phyloP scores from a whole-genome alignment of 73 alveolate species.

The Paramecium octaurelia region DNA sequence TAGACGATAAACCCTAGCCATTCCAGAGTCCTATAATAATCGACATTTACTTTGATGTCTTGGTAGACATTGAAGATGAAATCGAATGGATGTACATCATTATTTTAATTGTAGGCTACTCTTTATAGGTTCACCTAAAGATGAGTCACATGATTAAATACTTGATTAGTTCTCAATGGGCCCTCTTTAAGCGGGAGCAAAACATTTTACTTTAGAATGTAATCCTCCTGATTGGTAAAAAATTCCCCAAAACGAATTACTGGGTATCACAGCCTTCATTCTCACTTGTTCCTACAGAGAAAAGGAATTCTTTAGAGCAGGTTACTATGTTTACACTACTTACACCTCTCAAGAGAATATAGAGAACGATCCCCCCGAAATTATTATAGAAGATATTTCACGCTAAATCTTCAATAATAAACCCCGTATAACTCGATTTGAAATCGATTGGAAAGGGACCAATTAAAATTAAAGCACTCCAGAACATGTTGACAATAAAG shows the following conservation, averaged over 20 bases:
- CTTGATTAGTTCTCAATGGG: slow-evolving; percentile 93
- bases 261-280: slow-evolving; percentile 97
- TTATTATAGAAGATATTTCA: slow-evolving; percentile 76
- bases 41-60: slow-evolving; percentile 90
- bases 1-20: slow-evolving; percentile 80
- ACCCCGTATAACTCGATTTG: slow-evolving; percentile 96
- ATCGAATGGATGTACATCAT: slow-evolving; percentile 82
- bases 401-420: slow-evolving; percentile 87
- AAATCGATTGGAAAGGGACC: slow-evolving; percentile 82
- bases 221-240: slow-evolving; percentile 87
- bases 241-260: slow-evolving; percentile 84
- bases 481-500: neutral
- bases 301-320: slow-evolving; percentile 96
- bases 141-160: slow-evolving; percentile 85
- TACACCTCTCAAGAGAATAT: slow-evolving; percentile 89
- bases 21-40: slow-evolving; percentile 83
- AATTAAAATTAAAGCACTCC: neutral
- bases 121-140: slow-evolving; percentile 93
- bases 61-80: slow-evolving; percentile 73
- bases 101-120: slow-evolving; percentile 56
- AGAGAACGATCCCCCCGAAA: slow-evolving; percentile 91
- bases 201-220: slow-evolving; percentile 87
- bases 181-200: slow-evolving; percentile 81
- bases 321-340: slow-evolving; percentile 94
- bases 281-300: slow-evolving; percentile 88